Evolutionary conservation across 2,329 filamentous ascomycete species (phyloP).

Genomic region (Colletotrichum echinochloae): DNA sequence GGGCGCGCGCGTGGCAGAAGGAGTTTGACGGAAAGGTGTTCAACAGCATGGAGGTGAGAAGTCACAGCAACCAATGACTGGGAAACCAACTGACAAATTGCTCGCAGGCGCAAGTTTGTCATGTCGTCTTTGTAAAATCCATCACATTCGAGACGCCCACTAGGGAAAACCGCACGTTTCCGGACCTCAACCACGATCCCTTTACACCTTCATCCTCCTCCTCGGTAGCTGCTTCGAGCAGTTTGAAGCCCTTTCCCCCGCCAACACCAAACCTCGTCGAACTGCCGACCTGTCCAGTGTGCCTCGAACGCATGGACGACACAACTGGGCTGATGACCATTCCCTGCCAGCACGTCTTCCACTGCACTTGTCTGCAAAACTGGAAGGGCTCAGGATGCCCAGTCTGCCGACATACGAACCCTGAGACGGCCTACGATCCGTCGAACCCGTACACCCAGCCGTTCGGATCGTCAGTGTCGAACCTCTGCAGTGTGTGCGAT

Average conservation of each 20-base stretch:
- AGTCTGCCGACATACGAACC: conserved; percentile 88
- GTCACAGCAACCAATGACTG: background rate
- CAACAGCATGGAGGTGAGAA: conserved; percentile 83
- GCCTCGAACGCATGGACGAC: conserved; percentile 97
- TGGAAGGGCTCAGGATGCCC: conserved; percentile 96
- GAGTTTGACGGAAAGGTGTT: conserved; percentile 95
- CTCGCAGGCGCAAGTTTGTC: conserved; percentile 85
- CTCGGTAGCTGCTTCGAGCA: conserved; percentile 55
- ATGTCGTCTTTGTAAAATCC: conserved; percentile 93
- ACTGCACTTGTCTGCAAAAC: conserved; percentile 94
- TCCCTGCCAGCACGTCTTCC: conserved; percentile 96
- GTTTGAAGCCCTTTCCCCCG: conserved; percentile 70
- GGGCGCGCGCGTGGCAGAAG: conserved; percentile 82
- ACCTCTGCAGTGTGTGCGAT: conserved; percentile 85
- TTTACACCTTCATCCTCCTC: conserved; percentile 68
- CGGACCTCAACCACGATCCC: conserved; percentile 71
- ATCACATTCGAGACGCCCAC: conserved; percentile 83
- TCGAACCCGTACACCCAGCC: conserved; percentile 65
- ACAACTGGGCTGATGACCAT: conserved; percentile 96
- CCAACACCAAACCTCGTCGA: conserved; percentile 88
- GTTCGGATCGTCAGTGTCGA: conserved; percentile 70
- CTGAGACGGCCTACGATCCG: conserved; percentile 56
- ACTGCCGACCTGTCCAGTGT: conserved; percentile 95
- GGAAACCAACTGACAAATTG: conserved; percentile 43
- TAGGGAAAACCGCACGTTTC: conserved; percentile 62